Base-by-base conservation (phyloP, 2,329 filamentous ascomycete species). In the Epichloe uncinata region DNA sequence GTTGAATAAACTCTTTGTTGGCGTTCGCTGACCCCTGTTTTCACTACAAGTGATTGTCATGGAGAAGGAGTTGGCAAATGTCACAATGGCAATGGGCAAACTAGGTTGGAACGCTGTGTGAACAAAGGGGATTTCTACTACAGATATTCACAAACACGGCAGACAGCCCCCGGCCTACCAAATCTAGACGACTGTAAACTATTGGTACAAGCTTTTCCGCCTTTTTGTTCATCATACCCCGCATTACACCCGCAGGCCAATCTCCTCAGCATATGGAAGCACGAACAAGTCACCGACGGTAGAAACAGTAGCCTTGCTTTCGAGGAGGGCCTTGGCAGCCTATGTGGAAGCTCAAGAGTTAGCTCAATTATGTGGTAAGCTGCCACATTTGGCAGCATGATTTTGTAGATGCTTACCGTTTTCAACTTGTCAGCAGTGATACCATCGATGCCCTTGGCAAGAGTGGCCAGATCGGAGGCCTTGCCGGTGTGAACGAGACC, bases 251-350 rank as follows among this genome's bases (percentile, higher is more conserved):
- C 84, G 87, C 66, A 98, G 79, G 61, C 91, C 94, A 67, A 98
- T 77, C 66, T 98, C 93, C 72, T 90, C 87, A 58, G 89, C 93
- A 66, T 84, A 98, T 51, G 93, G 93, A 65, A 98, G 81, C 62
- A 84, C 78, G 69, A 87, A 85, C 61, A 98, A 78, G 67, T 98
- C 93, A 68, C 93, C 93, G 55, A 97, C 89, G 52, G 87, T 78
- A 55, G 88, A 85, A 55, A 96, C 86, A 49, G 87, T 84, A 47
- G 91, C 90, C 78, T 90, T 97, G 69, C 81, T 82, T 58, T 90
- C 85, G 57, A 97, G 75, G 60, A 96, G 78, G 64, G 83, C 75
- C 77, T 95, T 94, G 63, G 90, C 90, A 63, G 85, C 81, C 90
- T 97, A 63, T 97, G 63, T 46, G 47, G 37, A 8, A 45, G 36